These are phyloP conservation scores for Millerozyma acaciae DNA, from an alignment of 805 yeast genomes.

Conservation along the genomic window DNA sequence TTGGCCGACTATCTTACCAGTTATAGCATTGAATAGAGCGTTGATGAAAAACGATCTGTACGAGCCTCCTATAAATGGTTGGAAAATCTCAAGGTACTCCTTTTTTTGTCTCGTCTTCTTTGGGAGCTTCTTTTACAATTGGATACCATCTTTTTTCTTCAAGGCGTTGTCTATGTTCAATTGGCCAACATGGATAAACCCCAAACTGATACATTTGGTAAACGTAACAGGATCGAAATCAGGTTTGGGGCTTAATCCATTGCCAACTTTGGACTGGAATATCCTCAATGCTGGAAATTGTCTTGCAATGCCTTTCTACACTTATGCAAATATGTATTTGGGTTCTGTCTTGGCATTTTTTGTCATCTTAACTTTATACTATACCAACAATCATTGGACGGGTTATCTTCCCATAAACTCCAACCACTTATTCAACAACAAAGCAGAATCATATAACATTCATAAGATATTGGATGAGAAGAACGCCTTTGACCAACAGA, in stretches of 20 bases:
- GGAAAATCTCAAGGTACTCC: conserved; percentile 40
- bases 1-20: conserved; percentile 44
- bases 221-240: conserved; percentile 34
- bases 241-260: conserved; percentile 41
- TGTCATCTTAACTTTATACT: conserved; percentile 33
- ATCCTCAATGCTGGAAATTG: conserved; percentile 34
- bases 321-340: conserved; percentile 37
- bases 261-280: conserved; percentile 44
- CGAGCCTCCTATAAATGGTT: conserved; percentile 26
- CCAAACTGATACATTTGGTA: conserved; percentile 35
- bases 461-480: conserved; percentile 41
- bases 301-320: conserved; percentile 40
- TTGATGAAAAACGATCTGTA: conserved; percentile 25
- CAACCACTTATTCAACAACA: conserved; percentile 50
- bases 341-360: conserved; percentile 34
- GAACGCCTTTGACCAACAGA: conserved; percentile 41
- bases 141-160: conserved; percentile 40
- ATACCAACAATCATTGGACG: conserved; percentile 48
- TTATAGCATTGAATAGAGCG: conserved; percentile 40
- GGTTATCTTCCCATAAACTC: conserved; percentile 50
- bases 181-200: conserved; percentile 45
- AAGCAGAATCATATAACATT: conserved; percentile 46
- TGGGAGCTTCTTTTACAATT: conserved; percentile 37
- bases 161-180: conserved; percentile 37
- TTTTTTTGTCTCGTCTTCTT: conserved; percentile 33